Evolutionary conservation across 2,329 filamentous ascomycete genomes (phyloP).

Genomic region (Immersiporthe knoxdaviesiana): DNA sequence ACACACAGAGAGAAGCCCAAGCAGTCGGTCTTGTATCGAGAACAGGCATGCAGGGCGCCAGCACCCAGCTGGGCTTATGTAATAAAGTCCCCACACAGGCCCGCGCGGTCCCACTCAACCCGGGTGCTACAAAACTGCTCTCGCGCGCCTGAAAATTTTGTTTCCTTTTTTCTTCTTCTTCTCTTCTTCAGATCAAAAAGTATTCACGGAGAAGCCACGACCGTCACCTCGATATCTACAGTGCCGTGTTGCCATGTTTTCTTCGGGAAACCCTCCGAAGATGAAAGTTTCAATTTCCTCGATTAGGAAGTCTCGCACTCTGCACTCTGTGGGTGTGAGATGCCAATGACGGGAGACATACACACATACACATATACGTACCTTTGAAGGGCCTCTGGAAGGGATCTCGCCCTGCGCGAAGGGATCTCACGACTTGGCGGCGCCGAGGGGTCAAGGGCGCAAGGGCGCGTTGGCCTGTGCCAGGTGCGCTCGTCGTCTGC

Average conservation of each 20-base stretch:
- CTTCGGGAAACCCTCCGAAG: slow-evolving; percentile 57
- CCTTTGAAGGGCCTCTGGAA: background rate
- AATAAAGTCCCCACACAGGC: background rate
- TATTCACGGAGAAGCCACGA: slow-evolving; percentile 64
- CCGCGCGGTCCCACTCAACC: background rate
- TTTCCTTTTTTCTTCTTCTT: slow-evolving; percentile 43
- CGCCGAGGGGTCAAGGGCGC: background rate
- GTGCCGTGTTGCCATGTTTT: slow-evolving; percentile 65
- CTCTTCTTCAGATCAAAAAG: slow-evolving; percentile 64
- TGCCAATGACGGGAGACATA: slow-evolving; percentile 66
- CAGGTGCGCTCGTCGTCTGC: slow-evolving; percentile 17
- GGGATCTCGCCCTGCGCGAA: background rate
- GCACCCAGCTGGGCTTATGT: background rate
- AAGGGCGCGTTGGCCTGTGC: background rate
- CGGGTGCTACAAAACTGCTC: slow-evolving; percentile 27
- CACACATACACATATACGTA: background rate
- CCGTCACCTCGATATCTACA: slow-evolving; percentile 60
- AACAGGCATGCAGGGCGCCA: background rate
- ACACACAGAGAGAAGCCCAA: background rate
- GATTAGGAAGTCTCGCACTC: slow-evolving; percentile 65
- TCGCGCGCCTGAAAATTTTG: slow-evolving; percentile 37
- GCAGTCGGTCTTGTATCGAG: background rate
- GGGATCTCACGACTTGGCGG: background rate
- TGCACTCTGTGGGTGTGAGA: slow-evolving; percentile 54
- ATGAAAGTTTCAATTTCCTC: slow-evolving; percentile 54